Evolutionary conservation across 1,139 yeast genomes (phyloP).

Genomic region (Magnusiomyces suaveolens): DNA sequence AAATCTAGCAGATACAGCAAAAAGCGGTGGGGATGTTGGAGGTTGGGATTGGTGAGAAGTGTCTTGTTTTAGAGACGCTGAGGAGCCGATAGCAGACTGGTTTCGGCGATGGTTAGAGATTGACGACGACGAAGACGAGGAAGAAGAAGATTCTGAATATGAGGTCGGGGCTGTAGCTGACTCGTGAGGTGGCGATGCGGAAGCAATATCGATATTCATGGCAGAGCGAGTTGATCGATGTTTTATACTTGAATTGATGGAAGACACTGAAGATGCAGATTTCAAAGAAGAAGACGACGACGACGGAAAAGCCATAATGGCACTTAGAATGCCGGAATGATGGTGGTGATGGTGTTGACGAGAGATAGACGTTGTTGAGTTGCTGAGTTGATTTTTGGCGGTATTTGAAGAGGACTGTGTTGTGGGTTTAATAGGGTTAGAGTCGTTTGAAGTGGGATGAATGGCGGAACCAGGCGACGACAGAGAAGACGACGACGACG

Average conservation of each 20-base stretch:
- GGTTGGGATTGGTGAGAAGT: background rate
- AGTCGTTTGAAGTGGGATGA: background rate
- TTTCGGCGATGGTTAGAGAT: background rate
- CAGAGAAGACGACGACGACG: background rate
- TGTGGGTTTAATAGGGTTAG: background rate
- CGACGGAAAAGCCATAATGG: background rate
- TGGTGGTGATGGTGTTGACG: background rate
- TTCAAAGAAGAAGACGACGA: background rate
- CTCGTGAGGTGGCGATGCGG: background rate
- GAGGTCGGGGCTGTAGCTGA: background rate
- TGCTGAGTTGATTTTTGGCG: background rate
- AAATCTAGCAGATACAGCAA: background rate
- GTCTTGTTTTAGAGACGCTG: background rate
- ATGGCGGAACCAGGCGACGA: background rate
- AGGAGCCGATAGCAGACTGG: background rate
- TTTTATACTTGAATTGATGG: background rate
- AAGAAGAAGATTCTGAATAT: background rate
- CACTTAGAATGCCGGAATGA: background rate
- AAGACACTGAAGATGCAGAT: background rate
- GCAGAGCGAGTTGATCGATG: slow-evolving; percentile 1
- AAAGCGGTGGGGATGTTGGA: background rate
- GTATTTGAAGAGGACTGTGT: background rate
- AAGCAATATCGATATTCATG: background rate
- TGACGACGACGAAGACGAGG: background rate
- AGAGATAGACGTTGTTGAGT: background rate